Evolutionary conservation across 2,329 filamentous ascomycete species (phyloP).

Genomic region (Cyphellophora europaea): DNA sequence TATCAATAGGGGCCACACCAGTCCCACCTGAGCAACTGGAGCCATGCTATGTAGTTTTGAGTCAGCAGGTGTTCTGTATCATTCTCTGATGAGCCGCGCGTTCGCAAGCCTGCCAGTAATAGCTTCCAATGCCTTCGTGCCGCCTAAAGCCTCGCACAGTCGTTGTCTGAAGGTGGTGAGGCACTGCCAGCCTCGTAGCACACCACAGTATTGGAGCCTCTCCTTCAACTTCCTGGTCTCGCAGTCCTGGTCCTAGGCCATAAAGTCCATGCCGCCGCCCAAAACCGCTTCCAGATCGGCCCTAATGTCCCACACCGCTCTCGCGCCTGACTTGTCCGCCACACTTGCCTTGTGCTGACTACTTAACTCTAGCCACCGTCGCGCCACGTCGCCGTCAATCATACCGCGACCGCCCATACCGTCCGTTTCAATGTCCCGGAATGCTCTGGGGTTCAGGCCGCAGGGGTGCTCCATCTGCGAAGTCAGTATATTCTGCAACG

Average conservation of each 20-base stretch:
- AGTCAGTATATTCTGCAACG: conserved; percentile 66
- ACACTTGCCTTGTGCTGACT: conserved; percentile 64
- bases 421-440: conserved; percentile 51
- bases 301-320: conserved; percentile 56
- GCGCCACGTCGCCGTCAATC: conserved; percentile 68
- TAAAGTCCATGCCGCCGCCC: conserved; percentile 48
- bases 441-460: conserved; percentile 74
- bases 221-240: neutral
- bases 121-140: too few species aligned
- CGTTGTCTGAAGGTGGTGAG: too few species aligned
- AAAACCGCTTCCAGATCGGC: conserved; percentile 59
- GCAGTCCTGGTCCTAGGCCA: neutral
- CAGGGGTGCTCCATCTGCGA: conserved; percentile 63
- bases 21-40: too few species aligned
- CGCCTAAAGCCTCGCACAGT: too few species aligned
- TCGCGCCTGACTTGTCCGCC: conserved; percentile 58
- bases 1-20: too few species aligned
- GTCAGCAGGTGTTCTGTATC: too few species aligned
- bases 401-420: conserved; percentile 50
- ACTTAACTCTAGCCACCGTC: conserved; percentile 66
- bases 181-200: too few species aligned
- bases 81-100: too few species aligned
- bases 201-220: too few species aligned
- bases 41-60: too few species aligned
- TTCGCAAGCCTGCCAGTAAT: too few species aligned